Percentiles rank a stretch among this genome's conserved stretches.
Conservation (phyloP, 75 land plant species). For the Picea glauca region DNA sequence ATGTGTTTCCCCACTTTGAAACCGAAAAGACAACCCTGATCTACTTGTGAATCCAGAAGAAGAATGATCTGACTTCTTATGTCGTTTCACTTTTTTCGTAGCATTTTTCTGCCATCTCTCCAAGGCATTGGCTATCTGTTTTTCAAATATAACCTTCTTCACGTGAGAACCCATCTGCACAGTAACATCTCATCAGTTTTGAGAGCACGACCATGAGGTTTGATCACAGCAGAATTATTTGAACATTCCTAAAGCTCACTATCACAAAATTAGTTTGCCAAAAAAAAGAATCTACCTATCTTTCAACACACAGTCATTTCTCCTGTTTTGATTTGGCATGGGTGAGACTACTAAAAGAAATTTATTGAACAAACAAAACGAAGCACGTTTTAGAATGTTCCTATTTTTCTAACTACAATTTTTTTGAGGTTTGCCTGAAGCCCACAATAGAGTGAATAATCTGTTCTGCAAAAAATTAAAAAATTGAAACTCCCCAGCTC, state of each 20-base stretch:
- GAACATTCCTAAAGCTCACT: too few relatives aligned
- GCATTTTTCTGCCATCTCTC: conserved; percentile 20
- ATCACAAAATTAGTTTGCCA: too few relatives aligned
- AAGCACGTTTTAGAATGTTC: too few relatives aligned
- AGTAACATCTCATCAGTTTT: not conserved
- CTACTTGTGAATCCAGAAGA: not conserved
- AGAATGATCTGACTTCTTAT: not conserved
- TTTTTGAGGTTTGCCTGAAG: too few relatives aligned
- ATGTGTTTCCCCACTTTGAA: not conserved
- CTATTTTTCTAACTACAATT: too few relatives aligned
- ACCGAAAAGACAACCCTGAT: not conserved
- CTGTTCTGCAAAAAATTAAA: not conserved
- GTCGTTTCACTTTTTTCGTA: not conserved
- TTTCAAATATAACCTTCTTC: conserved; percentile 21
- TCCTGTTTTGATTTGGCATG: too few relatives aligned
- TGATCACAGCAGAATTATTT: too few relatives aligned
- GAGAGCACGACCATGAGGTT: not conserved
- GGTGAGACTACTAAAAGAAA: too few relatives aligned
- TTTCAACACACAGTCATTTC: too few relatives aligned
- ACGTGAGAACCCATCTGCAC: conserved; percentile 19
- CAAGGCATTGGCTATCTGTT: conserved; percentile 25
- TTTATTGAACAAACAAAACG: too few relatives aligned
- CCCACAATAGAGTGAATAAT: not conserved
- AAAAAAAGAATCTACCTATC: too few relatives aligned
- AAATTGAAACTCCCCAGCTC: too few relatives aligned